Base-by-base conservation (phyloP, 2,329 filamentous ascomycete genomes). In the Aspergillus puulaauensis region DNA sequence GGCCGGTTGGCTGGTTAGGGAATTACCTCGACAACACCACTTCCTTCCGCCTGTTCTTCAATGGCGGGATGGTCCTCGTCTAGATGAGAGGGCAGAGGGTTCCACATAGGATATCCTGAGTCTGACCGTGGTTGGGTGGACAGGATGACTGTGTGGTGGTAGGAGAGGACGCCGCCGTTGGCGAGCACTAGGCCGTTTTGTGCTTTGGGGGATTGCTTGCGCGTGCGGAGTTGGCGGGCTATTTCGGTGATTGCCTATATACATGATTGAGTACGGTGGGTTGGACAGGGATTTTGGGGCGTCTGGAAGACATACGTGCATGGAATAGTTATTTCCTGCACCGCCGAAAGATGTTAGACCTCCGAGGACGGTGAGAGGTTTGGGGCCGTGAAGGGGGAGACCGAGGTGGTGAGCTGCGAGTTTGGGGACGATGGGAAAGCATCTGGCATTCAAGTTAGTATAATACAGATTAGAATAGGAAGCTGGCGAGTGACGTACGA, bases 371-470 rank as follows among this genome's bases (percentile, higher is more conserved):
- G 85, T 88, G 19, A 88, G 78, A 0, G 83, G 79, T 60, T 83
- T 86, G 2, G 70, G 31, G 1, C 76, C 66, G 1, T 76, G 69
- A 0, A 83, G 73, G 0, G 82, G 76, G 1, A 89, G 66, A 0
- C 79, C 79, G 0, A 90, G 78, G 68, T 89, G 84, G 2, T 82
- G 70, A 27, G 82, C 84, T 1, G 86, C 87, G 0, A 89, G 72
- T 66, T 90, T 90, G 0, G 86, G 87, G 0, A 89, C 86, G 27
- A 90, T 87, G 0, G 87, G 87, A 59, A 89, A 90, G 64, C 87
- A 89, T 0, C 84, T 86, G 41, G 2, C 19, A 15, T 31, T n/a
- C 49, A 23, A 7, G 17, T 50, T 37, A 47, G 51, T 56, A 8
- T 7, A 27, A n/a, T 5, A 3, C 21, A n/a, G 6, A 23, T 5